These are phyloP conservation scores for Blastocystis sp. DNA, from an alignment of 352 stramenopile genomes.

Conservation along the genomic window DNA sequence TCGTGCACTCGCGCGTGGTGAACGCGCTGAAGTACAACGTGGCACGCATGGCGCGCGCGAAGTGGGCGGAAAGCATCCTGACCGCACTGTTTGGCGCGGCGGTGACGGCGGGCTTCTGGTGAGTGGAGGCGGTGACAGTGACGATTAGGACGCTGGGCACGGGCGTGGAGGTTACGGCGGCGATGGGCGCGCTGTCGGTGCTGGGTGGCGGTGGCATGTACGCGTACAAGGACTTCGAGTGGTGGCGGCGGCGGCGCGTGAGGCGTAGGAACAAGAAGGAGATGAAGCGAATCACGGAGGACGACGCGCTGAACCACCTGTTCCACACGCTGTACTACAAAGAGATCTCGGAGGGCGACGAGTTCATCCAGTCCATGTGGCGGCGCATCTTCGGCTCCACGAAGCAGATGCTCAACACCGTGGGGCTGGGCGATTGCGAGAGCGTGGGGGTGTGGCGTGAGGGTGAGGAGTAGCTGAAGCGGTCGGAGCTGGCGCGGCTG, in stretches of 20 bases:
- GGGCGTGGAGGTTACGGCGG: slow-evolving; percentile 21
- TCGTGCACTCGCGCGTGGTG: slow-evolving; percentile 86
- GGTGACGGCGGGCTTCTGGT: slow-evolving; percentile 60
- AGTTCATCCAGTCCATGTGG: slow-evolving; percentile 91
- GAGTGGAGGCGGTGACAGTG: slow-evolving; percentile 5
- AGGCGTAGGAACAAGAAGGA: slow-evolving; percentile 82
- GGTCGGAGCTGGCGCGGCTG: slow-evolving; percentile 79
- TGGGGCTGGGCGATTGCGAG: slow-evolving; percentile 75
- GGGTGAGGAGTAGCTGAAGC: slow-evolving; percentile 80
- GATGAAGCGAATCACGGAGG: slow-evolving; percentile 76
- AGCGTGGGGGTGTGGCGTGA: slow-evolving; percentile 70
- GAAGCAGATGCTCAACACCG: slow-evolving; percentile 79
- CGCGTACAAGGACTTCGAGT: slow-evolving; percentile 81
- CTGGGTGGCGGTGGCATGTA: slow-evolving; percentile 79
- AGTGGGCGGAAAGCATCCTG: not conserved
- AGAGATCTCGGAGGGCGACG: slow-evolving; percentile 91
- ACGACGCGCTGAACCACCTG: slow-evolving; percentile 78
- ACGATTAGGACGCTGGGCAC: slow-evolving; percentile 30
- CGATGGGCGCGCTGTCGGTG: slow-evolving; percentile 76
- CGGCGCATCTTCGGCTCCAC: slow-evolving; percentile 82
- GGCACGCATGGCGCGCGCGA: not conserved
- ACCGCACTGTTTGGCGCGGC: slow-evolving; percentile 50
- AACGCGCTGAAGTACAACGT: slow-evolving; percentile 53
- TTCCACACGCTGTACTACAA: slow-evolving; percentile 88
- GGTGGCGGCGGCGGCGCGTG: slow-evolving; percentile 83